Percentiles rank a stretch among this genome's conserved stretches.
phyloP scores from a whole-genome alignment of 495 filamentous ascomycete genomes.

The Podospora appendiculata region DNA sequence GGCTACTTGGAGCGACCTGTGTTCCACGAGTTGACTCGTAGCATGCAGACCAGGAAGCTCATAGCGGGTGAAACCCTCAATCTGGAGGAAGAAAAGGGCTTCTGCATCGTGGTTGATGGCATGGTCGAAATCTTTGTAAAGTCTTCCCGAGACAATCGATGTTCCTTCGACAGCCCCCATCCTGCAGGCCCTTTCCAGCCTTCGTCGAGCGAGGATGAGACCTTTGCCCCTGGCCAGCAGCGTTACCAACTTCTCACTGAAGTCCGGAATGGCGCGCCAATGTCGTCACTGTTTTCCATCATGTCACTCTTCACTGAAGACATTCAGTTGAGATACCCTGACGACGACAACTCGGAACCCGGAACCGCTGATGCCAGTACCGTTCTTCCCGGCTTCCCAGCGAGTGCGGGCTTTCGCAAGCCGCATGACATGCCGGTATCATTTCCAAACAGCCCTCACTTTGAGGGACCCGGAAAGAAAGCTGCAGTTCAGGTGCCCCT shows the following conservation, averaged over 20 bases:
- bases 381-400: conserved; percentile 24
- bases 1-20: conserved; percentile 94
- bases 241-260: conserved; percentile 88
- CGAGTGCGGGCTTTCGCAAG: conserved; percentile 40
- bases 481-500: conserved; percentile 5
- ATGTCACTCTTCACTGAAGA: conserved; percentile 95
- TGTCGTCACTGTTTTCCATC: conserved; percentile 97
- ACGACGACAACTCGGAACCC: conserved; percentile 44
- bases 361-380: conserved; percentile 6
- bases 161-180: conserved; percentile 7
- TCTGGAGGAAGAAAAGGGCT: conserved; percentile 95
- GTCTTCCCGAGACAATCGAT: conserved; percentile 54
- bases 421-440: conserved; percentile 28
- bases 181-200: conserved; percentile 17
- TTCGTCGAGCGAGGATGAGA: conserved; percentile 59
- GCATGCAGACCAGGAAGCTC: conserved; percentile 94
- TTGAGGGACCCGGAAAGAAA: conserved; percentile 23
- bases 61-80: conserved; percentile 93
- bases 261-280: conserved; percentile 95
- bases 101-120: conserved; percentile 95
- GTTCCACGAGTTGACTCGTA: conserved; percentile 93
- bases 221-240: conserved; percentile 52
- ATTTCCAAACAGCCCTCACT: conserved; percentile 22
- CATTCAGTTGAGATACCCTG: conserved; percentile 63
- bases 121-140: conserved; percentile 98